Evolutionary conservation across 2,329 filamentous ascomycete species (phyloP), one percentile per base, ranked within the genome.

Genomic region (Blastomyces percursus): DNA sequence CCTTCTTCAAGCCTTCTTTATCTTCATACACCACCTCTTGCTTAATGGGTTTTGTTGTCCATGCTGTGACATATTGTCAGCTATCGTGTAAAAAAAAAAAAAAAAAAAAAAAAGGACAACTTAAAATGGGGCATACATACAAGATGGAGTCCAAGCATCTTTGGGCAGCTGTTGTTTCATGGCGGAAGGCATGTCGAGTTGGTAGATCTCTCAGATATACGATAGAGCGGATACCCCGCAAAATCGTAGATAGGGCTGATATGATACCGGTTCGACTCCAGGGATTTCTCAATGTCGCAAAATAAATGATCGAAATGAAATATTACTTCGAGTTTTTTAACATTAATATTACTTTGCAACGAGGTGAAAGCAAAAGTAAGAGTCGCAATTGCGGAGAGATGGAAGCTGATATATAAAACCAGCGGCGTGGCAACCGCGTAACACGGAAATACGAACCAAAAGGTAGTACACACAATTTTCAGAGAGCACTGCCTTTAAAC

Each of bases 1-100:
- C 75, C 27, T 70, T 69, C 54, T 76, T 68, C 35, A 80, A 71
- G 8, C 72, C 73, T 32, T 72, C 66, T 21, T 69, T 62, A 66
- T 81, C 76, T n/a, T 77, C 74, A 64, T 80, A 81, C 35, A 74
- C 66, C 35, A 79, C 77, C 69, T 77, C 76, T 68, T 79, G 77
- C 62, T 77, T 77, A 62, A 79, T 76, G 11, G 77, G 77, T 63
- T 77, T 78, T 21, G 70, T 71, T 7, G 70, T 75, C 77, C 77
- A 79, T 51, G 76, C 76, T 69, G 64, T 56, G 1, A 12, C 19
- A 48, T n/a, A 2, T 48, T 61, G 32, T 51, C 35, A 42, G 27
- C 24, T 40, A 61, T n/a, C 61, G 59, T 30, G 54, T 60, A 62
- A 48, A 64, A 46, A 42, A 11, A 1, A 35, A 35, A 35, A 35